These are phyloP conservation scores for Rhododendron vialii DNA, from an alignment of 148 eudicot genomes.

Conservation along the genomic window DNA sequence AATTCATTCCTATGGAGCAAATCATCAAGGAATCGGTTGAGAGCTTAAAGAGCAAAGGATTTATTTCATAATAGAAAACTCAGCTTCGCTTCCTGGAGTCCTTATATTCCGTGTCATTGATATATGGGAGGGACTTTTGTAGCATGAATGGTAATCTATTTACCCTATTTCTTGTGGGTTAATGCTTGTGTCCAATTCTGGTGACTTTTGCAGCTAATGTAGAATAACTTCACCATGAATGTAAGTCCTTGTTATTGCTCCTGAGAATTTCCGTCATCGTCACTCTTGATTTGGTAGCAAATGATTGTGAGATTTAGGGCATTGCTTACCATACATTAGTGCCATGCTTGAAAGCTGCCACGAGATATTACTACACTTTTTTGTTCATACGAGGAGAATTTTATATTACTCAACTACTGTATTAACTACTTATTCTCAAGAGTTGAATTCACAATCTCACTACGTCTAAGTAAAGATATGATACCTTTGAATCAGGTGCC, in stretches of 20 bases:
- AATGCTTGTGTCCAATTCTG: neutral
- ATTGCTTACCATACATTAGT: neutral
- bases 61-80: constrained; percentile 36
- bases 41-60: constrained; percentile 76
- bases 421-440: too few relatives aligned
- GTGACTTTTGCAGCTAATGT: constrained; percentile 59
- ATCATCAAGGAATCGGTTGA: constrained; percentile 78
- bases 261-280: neutral
- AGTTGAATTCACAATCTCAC: too few relatives aligned
- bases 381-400: too few relatives aligned
- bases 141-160: neutral
- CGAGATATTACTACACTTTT: neutral
- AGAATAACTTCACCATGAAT: constrained; percentile 61
- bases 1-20: constrained; percentile 72
- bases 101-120: neutral
- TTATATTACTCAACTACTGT: too few relatives aligned
- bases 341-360: neutral
- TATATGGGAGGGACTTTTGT: neutral
- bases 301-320: neutral
- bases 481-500: too few relatives aligned
- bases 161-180: neutral
- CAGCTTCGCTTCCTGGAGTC: neutral
- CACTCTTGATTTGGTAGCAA: neutral
- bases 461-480: too few relatives aligned
- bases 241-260: constrained; percentile 18